A percentile compares a stretch with the other conserved stretches of the same genome.
phyloP scores from a whole-genome alignment of 116 monocot species.

The Dioscorea cayenensis region DNA sequence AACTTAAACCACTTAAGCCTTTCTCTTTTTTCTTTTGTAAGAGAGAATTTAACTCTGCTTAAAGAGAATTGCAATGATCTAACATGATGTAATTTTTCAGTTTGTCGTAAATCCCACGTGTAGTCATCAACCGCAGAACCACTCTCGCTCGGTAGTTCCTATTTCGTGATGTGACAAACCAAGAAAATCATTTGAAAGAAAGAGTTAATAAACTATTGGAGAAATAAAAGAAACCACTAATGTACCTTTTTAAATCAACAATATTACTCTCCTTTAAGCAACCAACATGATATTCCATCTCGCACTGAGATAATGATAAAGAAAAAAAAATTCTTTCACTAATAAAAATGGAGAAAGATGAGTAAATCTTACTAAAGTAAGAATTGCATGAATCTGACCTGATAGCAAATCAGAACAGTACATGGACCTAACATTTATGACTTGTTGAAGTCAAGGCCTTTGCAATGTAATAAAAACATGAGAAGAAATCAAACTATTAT shows the following conservation, averaged over 20 bases:
- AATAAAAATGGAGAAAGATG: neutral
- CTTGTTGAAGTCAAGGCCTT: too few species aligned
- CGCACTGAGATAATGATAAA: slow-evolving; percentile 6
- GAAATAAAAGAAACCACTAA: too few species aligned
- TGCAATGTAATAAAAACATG: too few species aligned
- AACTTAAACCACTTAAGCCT: slow-evolving; percentile 3
- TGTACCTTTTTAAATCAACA: slow-evolving; percentile 65
- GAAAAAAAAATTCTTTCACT: neutral
- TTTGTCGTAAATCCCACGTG: slow-evolving; percentile 35
- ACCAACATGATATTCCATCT: slow-evolving; percentile 22
- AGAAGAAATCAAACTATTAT: too few species aligned
- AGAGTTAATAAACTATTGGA: too few species aligned
- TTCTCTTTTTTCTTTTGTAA: slow-evolving; percentile 35
- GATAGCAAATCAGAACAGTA: too few species aligned
- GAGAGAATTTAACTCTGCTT: slow-evolving; percentile 23
- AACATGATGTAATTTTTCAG: slow-evolving; percentile 27
- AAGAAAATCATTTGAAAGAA: neutral
- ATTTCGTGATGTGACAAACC: neutral
- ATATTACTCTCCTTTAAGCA: slow-evolving; percentile 75
- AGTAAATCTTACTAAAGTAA: too few species aligned
- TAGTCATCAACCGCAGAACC: slow-evolving; percentile 79
- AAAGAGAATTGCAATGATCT: slow-evolving; percentile 17
- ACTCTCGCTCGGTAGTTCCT: slow-evolving; percentile 79
- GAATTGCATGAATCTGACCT: too few species aligned
- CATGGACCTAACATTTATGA: too few species aligned